These are phyloP conservation scores for Starmerella vaccinii DNA, from an alignment of 805 yeast species.

Conservation along the genomic window DNA sequence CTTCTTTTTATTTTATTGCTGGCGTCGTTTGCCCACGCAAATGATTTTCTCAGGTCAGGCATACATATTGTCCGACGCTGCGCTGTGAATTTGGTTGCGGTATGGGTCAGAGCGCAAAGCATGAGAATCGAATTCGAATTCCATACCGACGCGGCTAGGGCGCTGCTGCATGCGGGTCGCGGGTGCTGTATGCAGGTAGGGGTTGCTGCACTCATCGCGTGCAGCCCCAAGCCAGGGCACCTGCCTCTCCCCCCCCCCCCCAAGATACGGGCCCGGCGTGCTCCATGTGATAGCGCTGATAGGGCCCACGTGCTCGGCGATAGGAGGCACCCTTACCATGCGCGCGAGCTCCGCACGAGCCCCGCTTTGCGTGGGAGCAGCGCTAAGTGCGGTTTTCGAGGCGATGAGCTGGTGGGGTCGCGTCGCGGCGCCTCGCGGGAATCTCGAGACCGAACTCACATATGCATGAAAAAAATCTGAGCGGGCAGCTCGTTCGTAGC, in stretches of 20 bases:
- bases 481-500: neutral
- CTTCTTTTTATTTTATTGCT: too few species aligned
- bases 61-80: too few species aligned
- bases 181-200: neutral
- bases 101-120: neutral
- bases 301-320: neutral
- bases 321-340: conserved; percentile 1
- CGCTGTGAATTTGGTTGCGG: too few species aligned
- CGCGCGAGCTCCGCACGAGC: neutral
- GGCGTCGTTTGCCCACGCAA: too few species aligned
- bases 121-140: neutral
- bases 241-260: neutral
- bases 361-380: neutral
- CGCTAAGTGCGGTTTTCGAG: too few species aligned
- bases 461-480: neutral
- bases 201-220: neutral
- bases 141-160: neutral
- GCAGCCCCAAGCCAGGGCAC: neutral
- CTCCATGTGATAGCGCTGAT: neutral
- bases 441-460: neutral
- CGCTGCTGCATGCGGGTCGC: neutral
- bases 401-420: too few species aligned
- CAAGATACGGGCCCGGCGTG: too few species aligned
- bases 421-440: neutral
- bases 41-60: too few species aligned